These are phyloP conservation scores for Aspergillus pseudoviridinutans DNA, from an alignment of 2,329 filamentous ascomycete species.

Conservation along the genomic window DNA sequence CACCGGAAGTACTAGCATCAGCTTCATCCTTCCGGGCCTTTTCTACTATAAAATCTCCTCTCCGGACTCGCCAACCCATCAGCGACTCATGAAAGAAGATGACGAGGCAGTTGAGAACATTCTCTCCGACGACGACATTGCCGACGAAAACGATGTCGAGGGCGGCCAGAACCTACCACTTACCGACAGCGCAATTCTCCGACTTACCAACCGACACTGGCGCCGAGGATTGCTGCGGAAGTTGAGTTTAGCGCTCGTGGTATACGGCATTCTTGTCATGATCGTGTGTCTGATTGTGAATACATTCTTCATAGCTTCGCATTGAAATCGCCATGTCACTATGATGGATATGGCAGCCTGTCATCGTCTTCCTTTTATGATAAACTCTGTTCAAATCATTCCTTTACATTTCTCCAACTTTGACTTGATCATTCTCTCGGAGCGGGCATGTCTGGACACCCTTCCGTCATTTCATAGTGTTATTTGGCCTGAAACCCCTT, in stretches of 20 bases:
- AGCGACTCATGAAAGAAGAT: slow-evolving; percentile 83
- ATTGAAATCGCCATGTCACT: slow-evolving; percentile 40
- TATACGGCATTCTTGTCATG: slow-evolving; percentile 89
- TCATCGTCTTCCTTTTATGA: not conserved
- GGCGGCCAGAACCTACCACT: slow-evolving; percentile 42
- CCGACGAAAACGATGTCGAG: slow-evolving; percentile 31
- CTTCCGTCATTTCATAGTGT: not conserved
- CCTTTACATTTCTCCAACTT: not conserved
- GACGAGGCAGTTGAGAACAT: slow-evolving; percentile 64
- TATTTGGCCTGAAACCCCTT: not conserved
- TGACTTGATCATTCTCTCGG: not conserved
- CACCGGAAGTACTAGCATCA: slow-evolving; percentile 92
- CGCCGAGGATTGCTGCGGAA: slow-evolving; percentile 63
- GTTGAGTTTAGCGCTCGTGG: slow-evolving; percentile 67
- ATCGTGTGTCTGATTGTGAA: slow-evolving; percentile 81
- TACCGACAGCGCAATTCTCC: slow-evolving; percentile 56
- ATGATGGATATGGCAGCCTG: not conserved
- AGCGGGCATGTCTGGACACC: not conserved
- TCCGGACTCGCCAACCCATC: slow-evolving; percentile 80
- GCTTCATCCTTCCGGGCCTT: slow-evolving; percentile 89
- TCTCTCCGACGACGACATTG: slow-evolving; percentile 36
- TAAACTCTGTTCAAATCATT: not conserved
- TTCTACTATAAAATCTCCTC: slow-evolving; percentile 99
- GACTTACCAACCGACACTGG: slow-evolving; percentile 61
- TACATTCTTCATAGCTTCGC: slow-evolving; percentile 67